Base-by-base conservation (phyloP, 2,329 filamentous ascomycete species). In the Stachybotrys elegans region DNA sequence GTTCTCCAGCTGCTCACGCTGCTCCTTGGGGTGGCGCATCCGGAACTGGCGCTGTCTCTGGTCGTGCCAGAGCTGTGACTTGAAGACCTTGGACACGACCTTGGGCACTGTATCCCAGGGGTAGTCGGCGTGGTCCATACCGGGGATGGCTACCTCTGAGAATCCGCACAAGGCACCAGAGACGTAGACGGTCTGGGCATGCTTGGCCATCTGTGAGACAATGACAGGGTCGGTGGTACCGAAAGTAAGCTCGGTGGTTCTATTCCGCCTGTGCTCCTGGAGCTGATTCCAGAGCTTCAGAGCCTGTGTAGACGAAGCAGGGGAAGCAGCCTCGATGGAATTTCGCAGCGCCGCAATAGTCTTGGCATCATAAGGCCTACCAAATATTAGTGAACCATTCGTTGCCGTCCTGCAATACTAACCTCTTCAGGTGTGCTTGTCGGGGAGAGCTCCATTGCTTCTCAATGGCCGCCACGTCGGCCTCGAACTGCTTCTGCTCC, bases 91-190 rank as follows among this genome's bases (percentile, higher is more conserved):
- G 44, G 58, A 51, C 0, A 69, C 67, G 3, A 67, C 62, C 43
- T 64, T 66, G 12, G 66, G 67, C 1, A 69, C 66, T 0, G 65
- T 67, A 43, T 70, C 66, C 54, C 64, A 65, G 0, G 66, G 66
- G 43, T 69, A 69, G 44, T 70, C 67, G n/a, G 62, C 63, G 43
- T 66, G 62, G 43, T 69, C 66, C 56, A 63, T 63, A n/a, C 67
- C 67, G 0, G 66, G 64, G 20, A 62, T 50, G 3, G 55, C 52
- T 7, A 63, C 62, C 46, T 68, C 59, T 2, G 60, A 64, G 27
- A 67, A 59, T 2, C 66, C 66, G 31, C 62, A 68, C 1, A 70
- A 54, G 0, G 62, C 66, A 3, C 66, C 66, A 2, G 67, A 69
- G 5, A 68, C 63, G 42, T 70, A 69, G 7, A 69, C 58, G 3